Conservation (phyloP, 1,139 yeast genomes). For the Magnusiomyces suaveolens region DNA sequence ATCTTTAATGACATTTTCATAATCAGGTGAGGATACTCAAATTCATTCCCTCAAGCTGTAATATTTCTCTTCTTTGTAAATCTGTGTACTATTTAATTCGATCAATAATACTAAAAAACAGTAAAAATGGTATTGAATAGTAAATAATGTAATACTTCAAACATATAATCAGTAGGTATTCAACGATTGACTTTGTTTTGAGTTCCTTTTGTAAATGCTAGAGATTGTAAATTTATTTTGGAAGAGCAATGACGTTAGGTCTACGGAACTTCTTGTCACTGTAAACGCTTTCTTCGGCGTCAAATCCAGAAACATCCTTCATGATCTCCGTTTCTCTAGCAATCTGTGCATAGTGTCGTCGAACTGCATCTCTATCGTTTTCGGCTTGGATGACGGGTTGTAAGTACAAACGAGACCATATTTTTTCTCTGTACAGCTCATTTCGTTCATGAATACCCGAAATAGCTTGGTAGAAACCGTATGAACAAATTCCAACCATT, state of each 20-base stretch:
- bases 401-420: conserved; percentile 67
- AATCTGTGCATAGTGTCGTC: conserved; percentile 60
- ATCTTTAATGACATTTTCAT: too few species aligned
- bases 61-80: too few species aligned
- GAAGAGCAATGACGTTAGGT: conserved; percentile 29
- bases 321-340: conserved; percentile 59
- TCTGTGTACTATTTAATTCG: too few species aligned
- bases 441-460: conserved; percentile 64
- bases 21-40: too few species aligned
- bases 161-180: too few species aligned
- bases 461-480: conserved; percentile 61
- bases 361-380: conserved; percentile 66
- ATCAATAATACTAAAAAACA: too few species aligned
- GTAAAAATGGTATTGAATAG: neutral
- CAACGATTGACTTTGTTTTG: too few species aligned
- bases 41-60: too few species aligned
- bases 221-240: conserved; percentile 18
- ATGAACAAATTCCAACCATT: conserved; percentile 52
- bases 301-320: conserved; percentile 52
- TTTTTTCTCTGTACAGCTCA: conserved; percentile 66
- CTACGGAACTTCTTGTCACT: conserved; percentile 36
- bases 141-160: too few species aligned
- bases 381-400: conserved; percentile 75
- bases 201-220: neutral
- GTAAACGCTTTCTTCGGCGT: conserved; percentile 41